Evolutionary conservation across 2,329 filamentous ascomycete genomes (phyloP).

Genomic region (Drechslerella stenobrocha): DNA sequence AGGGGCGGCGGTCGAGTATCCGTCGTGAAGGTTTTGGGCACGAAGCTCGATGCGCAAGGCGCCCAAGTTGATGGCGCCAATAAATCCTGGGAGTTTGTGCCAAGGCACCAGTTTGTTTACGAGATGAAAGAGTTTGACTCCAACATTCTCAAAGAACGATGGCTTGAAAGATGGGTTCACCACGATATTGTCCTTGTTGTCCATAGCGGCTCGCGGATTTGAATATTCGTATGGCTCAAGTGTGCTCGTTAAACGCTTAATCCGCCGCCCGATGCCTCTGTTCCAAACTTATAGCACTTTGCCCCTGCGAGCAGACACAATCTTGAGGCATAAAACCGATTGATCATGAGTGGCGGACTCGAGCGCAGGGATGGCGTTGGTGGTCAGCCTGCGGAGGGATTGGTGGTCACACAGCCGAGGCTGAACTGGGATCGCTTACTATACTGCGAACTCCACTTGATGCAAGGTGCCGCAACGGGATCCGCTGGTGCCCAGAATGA

Average conservation of each 20-base stretch:
- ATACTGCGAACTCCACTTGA: no score
- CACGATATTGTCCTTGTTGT: conserved; percentile 16
- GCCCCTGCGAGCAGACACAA: no score
- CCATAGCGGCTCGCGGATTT: conserved; percentile 10
- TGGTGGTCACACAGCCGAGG: no score
- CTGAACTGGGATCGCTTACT: not conserved
- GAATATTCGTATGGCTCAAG: no score
- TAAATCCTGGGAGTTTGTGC: conserved; percentile 57
- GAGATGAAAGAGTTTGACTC: conserved; percentile 55
- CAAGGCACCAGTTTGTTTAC: conserved; percentile 57
- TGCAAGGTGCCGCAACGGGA: no score
- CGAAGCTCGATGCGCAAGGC: conserved; percentile 58
- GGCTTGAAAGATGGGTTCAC: conserved; percentile 52
- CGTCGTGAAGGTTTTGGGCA: conserved; percentile 58
- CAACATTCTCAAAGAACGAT: conserved; percentile 52
- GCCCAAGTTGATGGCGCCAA: conserved; percentile 58
- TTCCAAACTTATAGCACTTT: no score
- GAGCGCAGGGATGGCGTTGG: no score
- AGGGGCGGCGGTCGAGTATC: conserved; percentile 55
- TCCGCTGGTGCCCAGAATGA: no score
- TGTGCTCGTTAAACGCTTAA: no score
- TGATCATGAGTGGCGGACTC: not conserved
- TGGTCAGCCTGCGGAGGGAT: no score
- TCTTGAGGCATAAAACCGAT: no score
- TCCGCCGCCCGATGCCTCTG: no score